A percentile compares a stretch with the other conserved stretches of the same genome.
These are phyloP conservation scores for Leishmania turanica DNA, from an alignment of 208 protist genomes.

Conservation along the genomic window DNA sequence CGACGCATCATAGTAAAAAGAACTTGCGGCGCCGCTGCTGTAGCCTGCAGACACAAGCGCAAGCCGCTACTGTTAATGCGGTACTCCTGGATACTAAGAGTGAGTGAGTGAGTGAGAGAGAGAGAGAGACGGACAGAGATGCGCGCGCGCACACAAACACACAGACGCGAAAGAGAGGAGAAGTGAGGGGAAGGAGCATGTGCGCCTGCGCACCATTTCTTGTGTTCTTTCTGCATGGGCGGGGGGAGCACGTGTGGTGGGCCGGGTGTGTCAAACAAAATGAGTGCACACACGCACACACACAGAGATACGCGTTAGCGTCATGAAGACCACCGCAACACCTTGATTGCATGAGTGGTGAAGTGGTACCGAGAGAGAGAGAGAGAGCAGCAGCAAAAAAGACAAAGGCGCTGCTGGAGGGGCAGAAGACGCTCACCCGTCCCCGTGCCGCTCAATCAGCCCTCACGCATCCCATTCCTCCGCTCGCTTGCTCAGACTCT, in stretches of 20 bases:
- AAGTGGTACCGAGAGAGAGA: background rate
- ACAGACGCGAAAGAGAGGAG: too few relatives aligned
- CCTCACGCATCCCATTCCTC: background rate
- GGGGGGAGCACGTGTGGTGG: background rate
- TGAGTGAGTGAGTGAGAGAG: too few relatives aligned
- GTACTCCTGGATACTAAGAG: background rate
- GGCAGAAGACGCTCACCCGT: background rate
- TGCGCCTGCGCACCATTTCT: background rate
- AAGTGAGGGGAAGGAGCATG: background rate
- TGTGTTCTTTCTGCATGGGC: too few relatives aligned
- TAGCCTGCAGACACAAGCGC: background rate
- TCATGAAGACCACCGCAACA: too few relatives aligned
- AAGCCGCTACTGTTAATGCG: background rate
- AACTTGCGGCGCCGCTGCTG: background rate
- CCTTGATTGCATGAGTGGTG: background rate
- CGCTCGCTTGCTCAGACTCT: background rate
- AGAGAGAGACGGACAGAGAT: background rate
- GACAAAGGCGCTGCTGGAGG: background rate
- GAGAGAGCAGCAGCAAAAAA: background rate
- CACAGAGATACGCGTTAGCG: background rate
- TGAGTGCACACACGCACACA: background rate
- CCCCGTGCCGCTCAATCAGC: background rate
- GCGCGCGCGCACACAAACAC: background rate
- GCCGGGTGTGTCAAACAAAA: background rate
- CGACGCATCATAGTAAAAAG: conserved; percentile 41